Base-by-base conservation (phyloP, 2,329 filamentous ascomycete species). In the Annulohypoxylon truncatum region DNA sequence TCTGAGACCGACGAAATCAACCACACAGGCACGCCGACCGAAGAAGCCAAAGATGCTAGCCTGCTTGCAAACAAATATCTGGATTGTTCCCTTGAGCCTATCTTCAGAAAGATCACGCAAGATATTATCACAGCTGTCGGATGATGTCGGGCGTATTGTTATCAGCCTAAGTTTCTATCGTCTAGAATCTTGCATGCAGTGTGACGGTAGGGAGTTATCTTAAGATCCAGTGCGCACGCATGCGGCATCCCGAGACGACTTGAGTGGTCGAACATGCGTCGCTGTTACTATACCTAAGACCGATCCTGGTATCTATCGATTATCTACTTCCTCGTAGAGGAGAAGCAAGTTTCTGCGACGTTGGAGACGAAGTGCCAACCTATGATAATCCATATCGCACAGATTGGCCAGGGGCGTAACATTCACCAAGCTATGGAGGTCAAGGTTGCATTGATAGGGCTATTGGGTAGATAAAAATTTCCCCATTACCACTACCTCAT, bases 21-120 rank as follows among this genome's bases (percentile, higher is more conserved):
- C 13, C 67, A 71, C 50, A 61, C 63, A 18, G 71, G 63, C 40
- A 61, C 74, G 12, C 68, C 76, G 47, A 74, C 70, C 9, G 67
- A 70, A 33, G 74, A 69, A 57, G 76, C 48, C 51, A 81, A 76
- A 73, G 79, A 82, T 42, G 75, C 79, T 5, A 81, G 77, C 15
- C 73, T 83, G 9, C 77, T 95, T 71, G 89, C 91, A 35, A 85
- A 90, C 56, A 94, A 93, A 78, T 95, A 95, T 77, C 83, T 83
- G 69, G 82, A 84, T 67, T 95, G 92, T 77, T 92, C 90, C 33
- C 80, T 95, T 35, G 87, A 82, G 65, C 87, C 88, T 52, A 81
- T 94, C 7, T 94, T 95, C 75, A 82, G 84, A 71, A 83, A 80
- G 4, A 91, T 95, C 70, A 87, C 89, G 7, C 80, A 81, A 67